A percentile compares a stretch with the other conserved stretches of the same genome.
Evolutionary conservation across 805 yeast species (phyloP).

Genomic region (Candida broadrunensis): DNA sequence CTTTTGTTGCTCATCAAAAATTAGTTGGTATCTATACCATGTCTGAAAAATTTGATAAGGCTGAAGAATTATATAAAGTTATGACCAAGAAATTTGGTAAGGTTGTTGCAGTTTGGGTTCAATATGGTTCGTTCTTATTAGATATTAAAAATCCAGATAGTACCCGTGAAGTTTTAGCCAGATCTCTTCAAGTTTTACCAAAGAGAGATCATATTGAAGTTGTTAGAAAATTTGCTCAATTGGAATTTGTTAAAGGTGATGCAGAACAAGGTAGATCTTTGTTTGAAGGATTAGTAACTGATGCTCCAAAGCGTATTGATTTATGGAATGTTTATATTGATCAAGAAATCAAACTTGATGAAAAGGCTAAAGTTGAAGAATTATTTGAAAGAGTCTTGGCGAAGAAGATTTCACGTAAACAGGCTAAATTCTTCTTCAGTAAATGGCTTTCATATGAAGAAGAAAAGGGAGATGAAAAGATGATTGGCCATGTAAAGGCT

Average conservation of each 20-base stretch:
- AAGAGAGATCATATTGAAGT: conserved; percentile 74
- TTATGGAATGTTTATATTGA: conserved; percentile 95
- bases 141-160: conserved; percentile 54
- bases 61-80: conserved; percentile 61
- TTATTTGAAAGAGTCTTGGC: conserved; percentile 77
- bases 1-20: conserved; percentile 75
- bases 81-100: conserved; percentile 79
- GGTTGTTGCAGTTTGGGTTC: conserved; percentile 71
- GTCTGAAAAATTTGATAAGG: conserved; percentile 69
- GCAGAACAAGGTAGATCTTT: conserved; percentile 92
- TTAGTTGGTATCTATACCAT: conserved; percentile 70
- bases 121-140: conserved; percentile 73
- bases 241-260: conserved; percentile 85
- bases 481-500: conserved; percentile 82
- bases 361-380: conserved; percentile 66
- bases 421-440: conserved; percentile 90
- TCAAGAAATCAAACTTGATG: conserved; percentile 76
- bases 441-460: conserved; percentile 88
- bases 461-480: conserved; percentile 60
- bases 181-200: conserved; percentile 68
- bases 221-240: conserved; percentile 83
- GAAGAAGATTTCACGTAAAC: conserved; percentile 73
- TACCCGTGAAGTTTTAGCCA: conserved; percentile 72
- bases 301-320: conserved; percentile 89
- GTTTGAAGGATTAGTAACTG: conserved; percentile 87